Base-by-base conservation (phyloP, 352 stramenopile species). In the Pythium brassicae region DNA sequence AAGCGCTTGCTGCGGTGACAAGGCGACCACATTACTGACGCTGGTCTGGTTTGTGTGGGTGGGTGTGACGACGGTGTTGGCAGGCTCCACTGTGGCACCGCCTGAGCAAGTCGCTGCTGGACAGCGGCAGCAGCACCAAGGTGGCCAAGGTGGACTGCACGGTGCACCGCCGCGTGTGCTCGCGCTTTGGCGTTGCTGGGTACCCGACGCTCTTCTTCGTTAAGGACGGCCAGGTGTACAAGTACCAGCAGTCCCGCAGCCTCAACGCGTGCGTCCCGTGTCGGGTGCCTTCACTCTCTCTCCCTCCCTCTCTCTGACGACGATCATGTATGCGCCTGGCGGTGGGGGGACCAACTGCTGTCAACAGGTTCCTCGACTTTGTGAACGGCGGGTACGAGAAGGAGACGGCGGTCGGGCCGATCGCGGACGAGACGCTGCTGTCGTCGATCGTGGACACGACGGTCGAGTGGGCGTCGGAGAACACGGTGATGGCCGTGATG, bases 201-300 rank as follows among this genome's bases (percentile, higher is more conserved):
- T 94, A 91, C 66, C 84, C 84, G 50, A 76, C 79, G 54, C 72
- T 94, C 27, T 86, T 88, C 57, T 91, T 83, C 65, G 57, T 94
- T 39, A 83, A 83, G 25, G 65, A 90, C 15, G 80, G 80, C 50
- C 60, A 81, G 19, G 70, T 92, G 59, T 92, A 90, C 71, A 76
- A 81, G 59, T 94, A 92, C 67, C 76, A 89, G 65, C 73, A 80
- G 39, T 66, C 68, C 11, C 84, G 84, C 55, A 79, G 69, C 37
- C 65, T 94, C 19, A 77, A 87, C 53, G 74, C 79, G 71, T 54
- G 26, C 49, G 49, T 54, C 29, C 9, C 29, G 5, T 35, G 29
- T 35, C 29, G 29, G 6, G 9, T 22, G 11, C 19, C 20, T 9
- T 19, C 20, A 27, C 42, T 8, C 20, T 49, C 20, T 19, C 17